Percentiles rank a stretch among this genome's conserved stretches.
These are phyloP conservation scores for Aspergillus latus DNA, from an alignment of 2,329 filamentous ascomycete species.

Conservation along the genomic window DNA sequence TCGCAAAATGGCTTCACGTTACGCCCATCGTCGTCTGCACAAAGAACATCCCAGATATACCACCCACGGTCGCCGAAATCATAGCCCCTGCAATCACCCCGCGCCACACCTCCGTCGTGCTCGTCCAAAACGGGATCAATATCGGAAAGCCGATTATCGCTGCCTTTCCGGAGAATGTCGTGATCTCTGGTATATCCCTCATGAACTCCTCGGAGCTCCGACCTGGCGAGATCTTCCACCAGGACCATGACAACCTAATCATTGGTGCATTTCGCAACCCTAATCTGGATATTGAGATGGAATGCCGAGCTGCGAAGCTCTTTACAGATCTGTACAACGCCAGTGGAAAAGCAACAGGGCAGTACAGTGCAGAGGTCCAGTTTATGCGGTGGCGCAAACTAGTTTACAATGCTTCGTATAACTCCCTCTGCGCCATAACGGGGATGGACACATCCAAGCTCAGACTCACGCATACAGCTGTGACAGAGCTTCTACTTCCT, in stretches of 20 bases:
- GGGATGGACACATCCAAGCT: conserved; percentile 54
- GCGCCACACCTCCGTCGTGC: conserved; percentile 54
- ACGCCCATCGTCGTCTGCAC: conserved; percentile 60
- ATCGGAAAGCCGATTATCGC: conserved; percentile 55
- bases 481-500: conserved; percentile 52
- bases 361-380: conserved; percentile 36
- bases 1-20: conserved; percentile 24
- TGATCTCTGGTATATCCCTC: conserved; percentile 55
- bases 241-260: conserved; percentile 51
- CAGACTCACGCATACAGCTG: conserved; percentile 43
- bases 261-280: conserved; percentile 51
- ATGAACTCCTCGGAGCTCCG: conserved; percentile 53
- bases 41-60: conserved; percentile 59
- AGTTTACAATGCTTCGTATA: conserved; percentile 53
- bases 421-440: conserved; percentile 54
- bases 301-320: conserved; percentile 24
- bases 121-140: conserved; percentile 65
- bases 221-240: conserved; percentile 53
- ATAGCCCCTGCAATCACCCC: conserved; percentile 55
- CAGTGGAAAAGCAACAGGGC: conserved; percentile 46
- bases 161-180: conserved; percentile 52
- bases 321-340: conserved; percentile 53
- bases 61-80: conserved; percentile 50
- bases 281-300: background rate
- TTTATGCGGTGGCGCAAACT: conserved; percentile 42